These are phyloP conservation scores for Roridomyces roridus DNA, from an alignment of 768 basidiomycete species.

Conservation along the genomic window DNA sequence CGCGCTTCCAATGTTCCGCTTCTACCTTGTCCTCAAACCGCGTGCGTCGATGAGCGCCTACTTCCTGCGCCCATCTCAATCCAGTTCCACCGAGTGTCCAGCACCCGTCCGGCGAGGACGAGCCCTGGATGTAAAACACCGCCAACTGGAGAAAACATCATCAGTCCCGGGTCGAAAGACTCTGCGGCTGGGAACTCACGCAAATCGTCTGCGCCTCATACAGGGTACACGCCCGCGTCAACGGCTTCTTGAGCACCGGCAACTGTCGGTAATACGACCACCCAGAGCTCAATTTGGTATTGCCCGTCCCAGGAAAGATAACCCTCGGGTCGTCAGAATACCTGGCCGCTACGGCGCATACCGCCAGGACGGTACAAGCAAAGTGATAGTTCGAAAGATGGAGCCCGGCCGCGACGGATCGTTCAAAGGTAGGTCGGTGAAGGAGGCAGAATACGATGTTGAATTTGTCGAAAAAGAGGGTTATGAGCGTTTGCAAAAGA, in stretches of 20 bases:
- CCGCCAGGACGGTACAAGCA: constrained; percentile 50
- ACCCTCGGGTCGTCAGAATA: constrained; percentile 49
- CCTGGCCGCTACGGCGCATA: constrained; percentile 59
- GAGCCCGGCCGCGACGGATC: constrained; percentile 41
- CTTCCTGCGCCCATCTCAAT: constrained; percentile 63
- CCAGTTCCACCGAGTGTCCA: constrained; percentile 63
- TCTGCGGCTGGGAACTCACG: constrained; percentile 33
- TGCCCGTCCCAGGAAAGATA: constrained; percentile 25
- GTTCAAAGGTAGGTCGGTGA: constrained; percentile 57
- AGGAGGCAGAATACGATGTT: constrained; percentile 53
- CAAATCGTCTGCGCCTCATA: constrained; percentile 64
- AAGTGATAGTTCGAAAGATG: constrained; percentile 49
- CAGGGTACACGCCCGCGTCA: constrained; percentile 55
- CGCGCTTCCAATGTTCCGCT: constrained; percentile 63
- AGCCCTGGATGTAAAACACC: constrained; percentile 46
- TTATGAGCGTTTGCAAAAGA: constrained; percentile 48
- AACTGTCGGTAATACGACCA: constrained; percentile 56
- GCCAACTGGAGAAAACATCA: too few relatives aligned
- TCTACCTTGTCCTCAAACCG: constrained; percentile 34
- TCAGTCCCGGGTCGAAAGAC: not conserved
- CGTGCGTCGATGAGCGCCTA: constrained; percentile 57
- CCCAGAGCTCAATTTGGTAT: constrained; percentile 42
- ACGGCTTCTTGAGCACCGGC: constrained; percentile 51
- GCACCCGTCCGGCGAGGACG: constrained; percentile 50
- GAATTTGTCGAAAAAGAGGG: constrained; percentile 52